Base-by-base conservation (phyloP, 768 basidiomycete species). In the Collybia nuda region DNA sequence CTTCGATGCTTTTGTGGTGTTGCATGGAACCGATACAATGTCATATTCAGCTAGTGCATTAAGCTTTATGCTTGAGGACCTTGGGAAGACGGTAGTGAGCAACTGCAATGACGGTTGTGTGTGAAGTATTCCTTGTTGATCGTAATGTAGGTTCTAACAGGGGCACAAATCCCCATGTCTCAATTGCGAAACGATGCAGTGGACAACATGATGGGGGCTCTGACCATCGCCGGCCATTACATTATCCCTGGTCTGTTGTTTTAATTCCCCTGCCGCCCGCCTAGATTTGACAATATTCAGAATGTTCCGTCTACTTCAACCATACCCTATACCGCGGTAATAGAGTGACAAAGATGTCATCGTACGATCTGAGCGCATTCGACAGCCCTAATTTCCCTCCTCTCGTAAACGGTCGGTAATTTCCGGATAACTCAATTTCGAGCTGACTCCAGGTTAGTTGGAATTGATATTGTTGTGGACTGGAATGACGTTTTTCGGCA, bases 21-120 rank as follows among this genome's bases (percentile, higher is more conserved):
- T 96, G 17, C 93, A 96, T 61, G 93, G 93, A 28, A 93, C 90
- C 8, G 94, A 96, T 61, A 93, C 90, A 1, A 93, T 94, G 90
- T 83, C 85, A 15, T 95, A 93, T 67, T 87, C 88, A 6, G 83
- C 93, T 6, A 93, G 91, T 43, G 92, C 93, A 2, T 76, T 96
- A 32, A 90, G 88, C 62, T 98, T 97, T 66, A 69, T 98, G 48
- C 77, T 98, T 6, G 93, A 97, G 69, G 93, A 97, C 56, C 78
- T 98, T 2, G 92, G 93, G 42, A 94, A 93, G 71, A 93, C 91
- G 1, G 88, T 94, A 59, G 90, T 91, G 75, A 36, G 67, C 39
- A n/a, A 44, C 48, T 36, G 29, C 45, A 23, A 43, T 23, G 17
- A 19, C n/a, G 32, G 39, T 36, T 17, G 40, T 42, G 22, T 45